Conservation (phyloP, 2,329 filamentous ascomycete genomes). For the Botrytis hyacinthi region DNA sequence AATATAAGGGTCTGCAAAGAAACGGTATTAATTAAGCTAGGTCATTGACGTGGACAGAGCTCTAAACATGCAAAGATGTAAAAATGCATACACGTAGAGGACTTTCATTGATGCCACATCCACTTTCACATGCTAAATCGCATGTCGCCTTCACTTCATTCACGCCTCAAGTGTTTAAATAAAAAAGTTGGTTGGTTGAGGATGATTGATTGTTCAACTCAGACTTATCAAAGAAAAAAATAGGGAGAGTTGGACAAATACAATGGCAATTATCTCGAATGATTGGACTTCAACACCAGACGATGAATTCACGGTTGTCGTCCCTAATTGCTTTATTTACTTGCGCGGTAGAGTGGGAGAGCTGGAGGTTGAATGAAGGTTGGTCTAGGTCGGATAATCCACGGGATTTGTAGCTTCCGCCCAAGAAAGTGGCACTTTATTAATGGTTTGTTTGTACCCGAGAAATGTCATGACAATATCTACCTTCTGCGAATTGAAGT, state of each 20-base stretch:
- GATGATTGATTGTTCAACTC: neutral
- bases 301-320: neutral
- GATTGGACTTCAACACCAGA: neutral
- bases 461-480: neutral
- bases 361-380: neutral
- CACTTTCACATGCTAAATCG: constrained; percentile 20
- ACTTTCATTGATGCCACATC: constrained; percentile 14
- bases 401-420: neutral
- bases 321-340: neutral
- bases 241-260: neutral
- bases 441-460: neutral
- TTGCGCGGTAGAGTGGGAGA: neutral
- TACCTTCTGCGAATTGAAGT: neutral
- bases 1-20: neutral
- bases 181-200: neutral
- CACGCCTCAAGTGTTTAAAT: neutral
- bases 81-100: neutral
- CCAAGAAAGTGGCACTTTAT: neutral
- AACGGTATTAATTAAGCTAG: neutral
- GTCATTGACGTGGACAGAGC: constrained; percentile 18
- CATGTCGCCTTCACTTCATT: neutral
- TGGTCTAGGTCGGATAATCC: constrained; percentile 1
- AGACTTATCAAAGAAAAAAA: neutral
- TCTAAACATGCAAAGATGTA: neutral
- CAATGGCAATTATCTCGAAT: neutral